phyloP scores from a whole-genome alignment of 2,329 filamentous ascomycete genomes.

The Endoconidiophora polonica region DNA sequence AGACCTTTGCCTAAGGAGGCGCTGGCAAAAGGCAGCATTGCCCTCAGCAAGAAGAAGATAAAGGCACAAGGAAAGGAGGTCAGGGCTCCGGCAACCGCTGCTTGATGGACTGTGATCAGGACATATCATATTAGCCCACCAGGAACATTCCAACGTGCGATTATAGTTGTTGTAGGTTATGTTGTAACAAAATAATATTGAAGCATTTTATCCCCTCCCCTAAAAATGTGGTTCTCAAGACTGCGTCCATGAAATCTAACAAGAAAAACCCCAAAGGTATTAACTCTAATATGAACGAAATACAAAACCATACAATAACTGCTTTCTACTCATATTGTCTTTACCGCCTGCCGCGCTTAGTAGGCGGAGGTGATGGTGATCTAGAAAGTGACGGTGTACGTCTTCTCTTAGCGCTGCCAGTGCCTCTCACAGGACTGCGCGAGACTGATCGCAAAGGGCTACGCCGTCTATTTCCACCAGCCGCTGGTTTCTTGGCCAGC shows the following conservation, averaged over 20 bases:
- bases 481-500: constrained; percentile 15
- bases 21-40: constrained; percentile 61
- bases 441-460: constrained; percentile 6
- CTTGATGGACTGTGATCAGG: no score
- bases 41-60: constrained; percentile 52
- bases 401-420: constrained; percentile 4
- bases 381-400: constrained; percentile 11
- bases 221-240: neutral
- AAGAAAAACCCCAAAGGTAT: constrained; percentile 2
- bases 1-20: constrained; percentile 79
- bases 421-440: constrained; percentile 3
- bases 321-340: neutral
- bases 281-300: constrained; percentile 2
- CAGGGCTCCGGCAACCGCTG: neutral
- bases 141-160: no score
- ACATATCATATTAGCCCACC: no score
- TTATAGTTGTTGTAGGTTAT: no score
- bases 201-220: no score
- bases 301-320: neutral
- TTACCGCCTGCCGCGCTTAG: constrained; percentile 13
- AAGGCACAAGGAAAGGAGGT: constrained; percentile 22
- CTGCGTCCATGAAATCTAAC: neutral
- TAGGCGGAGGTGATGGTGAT: constrained; percentile 13
- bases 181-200: no score
- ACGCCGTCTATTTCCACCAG: neutral